Percentiles rank a stretch among this genome's conserved stretches.
Evolutionary conservation across 2,329 filamentous ascomycete species (phyloP).

Genomic region (Fusarium chuoi): DNA sequence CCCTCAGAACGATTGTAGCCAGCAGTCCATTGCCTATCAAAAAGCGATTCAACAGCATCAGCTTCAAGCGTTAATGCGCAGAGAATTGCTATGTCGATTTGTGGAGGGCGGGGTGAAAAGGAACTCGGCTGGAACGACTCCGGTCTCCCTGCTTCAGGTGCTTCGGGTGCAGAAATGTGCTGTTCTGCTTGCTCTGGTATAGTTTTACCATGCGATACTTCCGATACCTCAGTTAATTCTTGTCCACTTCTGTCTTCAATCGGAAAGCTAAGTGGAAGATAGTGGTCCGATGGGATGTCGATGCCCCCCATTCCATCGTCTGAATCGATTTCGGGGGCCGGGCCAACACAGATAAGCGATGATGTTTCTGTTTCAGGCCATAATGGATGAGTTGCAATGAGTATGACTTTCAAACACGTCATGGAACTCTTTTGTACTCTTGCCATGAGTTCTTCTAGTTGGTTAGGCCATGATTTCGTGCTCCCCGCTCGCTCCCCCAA

Average conservation of each 20-base stretch:
- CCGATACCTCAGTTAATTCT: accelerated
- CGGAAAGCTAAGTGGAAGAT: not conserved
- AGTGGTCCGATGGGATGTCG: accelerated
- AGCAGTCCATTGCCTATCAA: accelerated
- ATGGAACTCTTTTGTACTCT: not conserved
- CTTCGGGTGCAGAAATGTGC: accelerated
- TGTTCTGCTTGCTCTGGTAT: not conserved
- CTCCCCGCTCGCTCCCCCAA: not conserved
- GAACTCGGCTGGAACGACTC: accelerated
- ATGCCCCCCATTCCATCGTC: not conserved
- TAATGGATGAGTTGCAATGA: not conserved
- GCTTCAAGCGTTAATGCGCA: not conserved
- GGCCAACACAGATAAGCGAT: not conserved
- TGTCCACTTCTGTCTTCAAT: accelerated
- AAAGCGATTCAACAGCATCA: accelerated
- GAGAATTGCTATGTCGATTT: not conserved
- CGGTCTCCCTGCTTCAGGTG: accelerated
- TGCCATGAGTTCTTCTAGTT: accelerated
- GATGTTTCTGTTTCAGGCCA: accelerated
- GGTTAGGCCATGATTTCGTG: accelerated
- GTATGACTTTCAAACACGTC: accelerated
- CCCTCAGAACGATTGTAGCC: not conserved
- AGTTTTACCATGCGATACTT: accelerated
- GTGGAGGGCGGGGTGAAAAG: accelerated
- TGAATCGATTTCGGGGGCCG: not conserved